These are phyloP conservation scores for Kalmanozyma brasiliensis DNA, from an alignment of 1,284 basidiomycete genomes.

Conservation along the genomic window DNA sequence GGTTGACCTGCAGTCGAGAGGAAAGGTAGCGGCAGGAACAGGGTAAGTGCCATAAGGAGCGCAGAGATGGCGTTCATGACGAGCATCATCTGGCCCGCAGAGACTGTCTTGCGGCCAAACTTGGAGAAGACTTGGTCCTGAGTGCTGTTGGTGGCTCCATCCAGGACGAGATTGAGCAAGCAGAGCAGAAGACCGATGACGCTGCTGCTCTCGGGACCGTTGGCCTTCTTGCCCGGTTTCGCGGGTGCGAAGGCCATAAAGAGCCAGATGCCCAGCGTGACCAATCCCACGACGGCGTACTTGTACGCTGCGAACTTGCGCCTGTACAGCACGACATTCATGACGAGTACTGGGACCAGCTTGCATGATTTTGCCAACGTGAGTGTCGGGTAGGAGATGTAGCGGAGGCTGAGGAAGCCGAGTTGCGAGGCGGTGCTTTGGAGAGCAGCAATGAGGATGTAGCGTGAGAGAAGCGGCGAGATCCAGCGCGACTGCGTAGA, in stretches of 20 bases:
- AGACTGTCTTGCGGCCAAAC: slow-evolving; percentile 72
- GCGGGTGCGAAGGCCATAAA: slow-evolving; percentile 80
- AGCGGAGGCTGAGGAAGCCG: slow-evolving; percentile 90
- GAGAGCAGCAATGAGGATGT: slow-evolving; percentile 73
- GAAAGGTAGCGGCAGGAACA: slow-evolving; percentile 74
- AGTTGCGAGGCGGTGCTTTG: slow-evolving; percentile 93
- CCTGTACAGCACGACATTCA: slow-evolving; percentile 77
- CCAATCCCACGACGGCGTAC: slow-evolving; percentile 70
- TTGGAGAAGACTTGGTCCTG: slow-evolving; percentile 95
- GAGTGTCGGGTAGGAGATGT: slow-evolving; percentile 98
- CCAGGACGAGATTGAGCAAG: slow-evolving; percentile 85
- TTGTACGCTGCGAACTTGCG: slow-evolving; percentile 67
- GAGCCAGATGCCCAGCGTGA: slow-evolving; percentile 90
- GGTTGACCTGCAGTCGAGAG: slow-evolving; percentile 16
- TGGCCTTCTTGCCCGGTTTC: slow-evolving; percentile 69
- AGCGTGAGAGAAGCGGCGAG: slow-evolving; percentile 72
- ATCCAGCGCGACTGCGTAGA: slow-evolving; percentile 61
- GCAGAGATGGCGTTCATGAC: slow-evolving; percentile 83
- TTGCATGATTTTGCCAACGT: slow-evolving; percentile 99
- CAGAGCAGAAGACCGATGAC: slow-evolving; percentile 74
- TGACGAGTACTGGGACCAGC: slow-evolving; percentile 92
- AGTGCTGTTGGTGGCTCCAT: slow-evolving; percentile 95
- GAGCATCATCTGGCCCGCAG: slow-evolving; percentile 99
- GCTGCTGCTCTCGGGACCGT: slow-evolving; percentile 45
- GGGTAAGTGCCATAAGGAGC: slow-evolving; percentile 48